Base-by-base conservation (phyloP, 805 yeast species). In the Tetrapisispora nanseiensis region DNA sequence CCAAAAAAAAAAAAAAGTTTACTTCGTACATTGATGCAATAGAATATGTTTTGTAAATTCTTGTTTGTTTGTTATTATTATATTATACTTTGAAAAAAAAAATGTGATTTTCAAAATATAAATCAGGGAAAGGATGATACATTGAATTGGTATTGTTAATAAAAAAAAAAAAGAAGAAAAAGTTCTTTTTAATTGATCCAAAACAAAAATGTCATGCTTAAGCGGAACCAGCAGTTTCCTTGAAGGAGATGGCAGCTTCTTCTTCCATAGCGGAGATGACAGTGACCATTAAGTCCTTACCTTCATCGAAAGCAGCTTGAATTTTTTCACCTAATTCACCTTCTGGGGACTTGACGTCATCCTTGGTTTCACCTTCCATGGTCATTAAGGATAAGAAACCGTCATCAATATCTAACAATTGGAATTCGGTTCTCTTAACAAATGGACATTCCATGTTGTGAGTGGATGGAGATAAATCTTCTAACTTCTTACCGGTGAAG, bases 401-500 rank as follows among this genome's bases (percentile, higher is more conserved):
- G 65, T 92, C 98, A 67, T 92, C 98, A 65, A 92, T 87, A 77
- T 92, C 95, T 73, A 90, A 84, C 70, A 83, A 85, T 78, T 86
- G 95, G 83, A 54, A 92, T 80, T 92, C 98, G 60, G 82, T 78
- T 82, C 98, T 94, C 66, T 71, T 66, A 63, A 92, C 98, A 70
- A 86, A 81, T 74, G 98, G 98, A 68, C 90, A 97, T 75, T 90
- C 97, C 97, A 92, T 89, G 78, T 92, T 92, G 81, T 92, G 98
- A 76, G 98, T 92, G 54, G 98, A 92, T 75, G 98, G 98, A 59
- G 98, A 92, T 71, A 92, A 84, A 76, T 92, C 98, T 82, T 92
- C 98, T 72, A 89, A 82, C 80, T 92, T 92, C 89, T 92, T 92
- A 72, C 86, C 84, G 64, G 98, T 92, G 90, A 92, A 92, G 71